Evolutionary conservation across 768 basidiomycete genomes (phyloP), one percentile per base, ranked within the genome.

Genomic region (Rhizopogon roseolus): DNA sequence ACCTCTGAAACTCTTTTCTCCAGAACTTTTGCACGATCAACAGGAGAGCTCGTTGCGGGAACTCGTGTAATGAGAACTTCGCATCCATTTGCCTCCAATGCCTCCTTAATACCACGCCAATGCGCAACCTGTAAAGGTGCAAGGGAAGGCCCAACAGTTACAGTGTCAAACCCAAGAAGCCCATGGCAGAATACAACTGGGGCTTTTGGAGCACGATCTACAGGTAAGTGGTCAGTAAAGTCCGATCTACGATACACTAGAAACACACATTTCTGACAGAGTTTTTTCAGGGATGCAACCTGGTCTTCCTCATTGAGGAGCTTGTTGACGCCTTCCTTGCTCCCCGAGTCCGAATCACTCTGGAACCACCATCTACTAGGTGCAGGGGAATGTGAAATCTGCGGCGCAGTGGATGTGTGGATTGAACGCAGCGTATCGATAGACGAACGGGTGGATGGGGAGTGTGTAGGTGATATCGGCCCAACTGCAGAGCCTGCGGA

Each of bases 171-270:
- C 1, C 93, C 92, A 7, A 98, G 78, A 1, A 97, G 79, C 8
- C 95, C 96, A 65, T 98, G 96, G 60, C 96, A 98, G 70, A 98
- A 98, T 1, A 98, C 88, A 42, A 98, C 71, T 0, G 96, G 96
- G 57, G 92, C 83, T 54, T 80, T 80, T 0, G 95, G 88, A 1
- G 90, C 76, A 5, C 81, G 79, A 64, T 95, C 90, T 93, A 66
- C 6, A 17, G 52, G 39, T 10, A 28, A 19, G 41, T 34, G 9
- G 17, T 41, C 17, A 39, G 41, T 54, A 57, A 53, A 43, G 27
- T 17, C 19, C 39, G 17, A 37, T 49, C 37, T 28, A 43, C 50
- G 29, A 22, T 17, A 32, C 6, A 52, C 19, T 27, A 34, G n/a
- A 52, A 11, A 76, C 80, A 58, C 57, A 88, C 90, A 90, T 68